A percentile compares a stretch with the other conserved stretches of the same genome.
Evolutionary conservation across 2,329 filamentous ascomycete genomes (phyloP).

Genomic region (Exserohilum rostratum): DNA sequence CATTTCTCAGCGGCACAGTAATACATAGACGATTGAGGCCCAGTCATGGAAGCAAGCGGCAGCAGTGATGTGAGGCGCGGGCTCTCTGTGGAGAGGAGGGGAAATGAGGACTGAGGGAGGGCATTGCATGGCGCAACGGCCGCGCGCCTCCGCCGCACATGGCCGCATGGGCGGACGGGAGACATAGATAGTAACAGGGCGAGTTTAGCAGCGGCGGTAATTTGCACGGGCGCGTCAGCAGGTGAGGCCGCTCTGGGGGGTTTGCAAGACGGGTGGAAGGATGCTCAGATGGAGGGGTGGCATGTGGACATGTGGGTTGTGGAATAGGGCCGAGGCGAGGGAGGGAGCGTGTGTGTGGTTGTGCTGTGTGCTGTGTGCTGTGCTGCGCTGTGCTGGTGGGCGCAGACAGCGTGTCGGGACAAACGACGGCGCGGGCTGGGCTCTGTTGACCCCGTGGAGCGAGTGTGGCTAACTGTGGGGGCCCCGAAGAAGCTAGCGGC

Average conservation of each 20-base stretch:
- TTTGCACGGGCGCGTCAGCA: background rate
- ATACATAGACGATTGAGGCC: constrained; percentile 1
- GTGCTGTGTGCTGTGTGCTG: no score
- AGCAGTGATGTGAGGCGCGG: background rate
- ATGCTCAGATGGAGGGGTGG: background rate
- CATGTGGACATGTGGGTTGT: background rate
- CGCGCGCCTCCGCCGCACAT: no score
- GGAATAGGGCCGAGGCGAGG: constrained; percentile 2
- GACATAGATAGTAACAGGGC: no score
- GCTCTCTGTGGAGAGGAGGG: no score
- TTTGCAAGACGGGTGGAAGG: background rate
- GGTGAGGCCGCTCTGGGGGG: no score
- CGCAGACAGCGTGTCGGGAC: no score
- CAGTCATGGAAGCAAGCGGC: constrained; percentile 5
- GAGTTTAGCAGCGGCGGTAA: no score
- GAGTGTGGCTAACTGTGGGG: constrained; percentile 6
- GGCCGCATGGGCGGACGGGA: no score
- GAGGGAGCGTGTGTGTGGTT: no score
- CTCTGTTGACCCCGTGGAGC: constrained; percentile 17
- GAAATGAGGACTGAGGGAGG: no score
- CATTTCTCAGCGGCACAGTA: constrained; percentile 16
- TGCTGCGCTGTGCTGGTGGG: no score
- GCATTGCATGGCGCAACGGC: no score
- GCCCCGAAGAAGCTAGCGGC: constrained; percentile 12
- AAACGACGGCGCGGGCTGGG: constrained; percentile 9